A percentile compares a stretch with the other conserved stretches of the same genome.
phyloP scores from a whole-genome alignment of 192 early-diverging fungal species.

The Radiomyces spectabilis region DNA sequence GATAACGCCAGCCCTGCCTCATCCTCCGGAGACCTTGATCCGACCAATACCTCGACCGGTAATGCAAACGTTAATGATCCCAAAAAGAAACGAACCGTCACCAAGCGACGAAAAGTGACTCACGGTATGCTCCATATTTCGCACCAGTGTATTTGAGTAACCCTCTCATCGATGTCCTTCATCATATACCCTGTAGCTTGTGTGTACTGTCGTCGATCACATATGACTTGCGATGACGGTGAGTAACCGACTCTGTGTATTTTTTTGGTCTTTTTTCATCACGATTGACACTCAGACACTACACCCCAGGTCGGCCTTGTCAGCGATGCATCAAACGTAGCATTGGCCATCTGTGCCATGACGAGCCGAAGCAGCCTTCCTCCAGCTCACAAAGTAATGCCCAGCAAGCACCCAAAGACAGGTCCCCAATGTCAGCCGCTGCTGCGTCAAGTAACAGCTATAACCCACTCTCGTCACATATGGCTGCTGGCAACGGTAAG shows the following conservation, averaged over 20 bases:
- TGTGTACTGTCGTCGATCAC: slow-evolving; percentile 89
- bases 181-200: too few relatives aligned
- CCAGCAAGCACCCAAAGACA: not conserved
- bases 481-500: too few relatives aligned
- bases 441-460: slow-evolving; percentile 11
- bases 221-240: slow-evolving; percentile 94
- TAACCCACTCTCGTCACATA: too few relatives aligned
- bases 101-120: slow-evolving; percentile 56
- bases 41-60: not conserved
- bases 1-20: too few relatives aligned
- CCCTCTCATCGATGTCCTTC: too few relatives aligned
- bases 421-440: too few relatives aligned
- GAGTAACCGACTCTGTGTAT: slow-evolving; percentile 1
- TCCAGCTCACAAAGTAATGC: not conserved
- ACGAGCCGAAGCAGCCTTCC: slow-evolving; percentile 60
- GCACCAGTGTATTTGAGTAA: too few relatives aligned
- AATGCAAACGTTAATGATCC: slow-evolving; percentile 18
- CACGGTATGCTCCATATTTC: slow-evolving; percentile 52
- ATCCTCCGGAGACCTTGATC: too few relatives aligned
- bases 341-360: slow-evolving; percentile 89
- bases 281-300: too few relatives aligned
- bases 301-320: slow-evolving; percentile 71
- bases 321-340: slow-evolving; percentile 92
- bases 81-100: slow-evolving; percentile 52
- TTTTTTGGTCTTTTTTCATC: too few relatives aligned